Conservation (phyloP, 176 grass and related monocot genomes). For the Raddia guianensis region DNA sequence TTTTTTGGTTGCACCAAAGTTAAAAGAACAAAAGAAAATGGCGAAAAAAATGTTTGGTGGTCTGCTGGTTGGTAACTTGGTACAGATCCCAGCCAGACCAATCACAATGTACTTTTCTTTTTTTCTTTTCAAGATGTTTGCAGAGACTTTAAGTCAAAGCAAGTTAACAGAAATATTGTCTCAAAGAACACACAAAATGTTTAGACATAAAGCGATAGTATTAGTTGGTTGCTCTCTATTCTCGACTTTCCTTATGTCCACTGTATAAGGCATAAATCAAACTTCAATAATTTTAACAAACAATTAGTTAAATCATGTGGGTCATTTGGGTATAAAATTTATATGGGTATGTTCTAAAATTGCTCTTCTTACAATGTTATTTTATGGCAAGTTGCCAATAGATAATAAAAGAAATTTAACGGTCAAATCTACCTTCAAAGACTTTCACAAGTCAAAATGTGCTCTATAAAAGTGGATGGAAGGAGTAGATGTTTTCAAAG, state of each 20-base stretch:
- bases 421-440: too few relatives aligned
- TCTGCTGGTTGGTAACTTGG: conserved; percentile 29
- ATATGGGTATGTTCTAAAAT: too few relatives aligned
- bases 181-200: neutral
- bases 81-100: conserved; percentile 20
- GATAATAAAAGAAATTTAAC: too few relatives aligned
- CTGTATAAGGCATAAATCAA: too few relatives aligned
- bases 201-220: neutral
- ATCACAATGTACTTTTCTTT: neutral
- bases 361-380: too few relatives aligned
- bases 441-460: too few relatives aligned
- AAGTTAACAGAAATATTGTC: conserved; percentile 27
- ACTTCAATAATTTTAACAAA: too few relatives aligned
- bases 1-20: neutral
- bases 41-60: neutral
- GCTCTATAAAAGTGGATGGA: too few relatives aligned
- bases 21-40: neutral
- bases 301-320: too few relatives aligned
- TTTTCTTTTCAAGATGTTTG: neutral
- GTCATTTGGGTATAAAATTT: too few relatives aligned
- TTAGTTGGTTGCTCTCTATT: neutral
- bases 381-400: too few relatives aligned
- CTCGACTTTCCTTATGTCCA: neutral
- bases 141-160: conserved; percentile 48
- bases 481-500: neutral